Evolutionary conservation across 257 asterid species (phyloP).

Genomic region (Salvia rosmarinus): DNA sequence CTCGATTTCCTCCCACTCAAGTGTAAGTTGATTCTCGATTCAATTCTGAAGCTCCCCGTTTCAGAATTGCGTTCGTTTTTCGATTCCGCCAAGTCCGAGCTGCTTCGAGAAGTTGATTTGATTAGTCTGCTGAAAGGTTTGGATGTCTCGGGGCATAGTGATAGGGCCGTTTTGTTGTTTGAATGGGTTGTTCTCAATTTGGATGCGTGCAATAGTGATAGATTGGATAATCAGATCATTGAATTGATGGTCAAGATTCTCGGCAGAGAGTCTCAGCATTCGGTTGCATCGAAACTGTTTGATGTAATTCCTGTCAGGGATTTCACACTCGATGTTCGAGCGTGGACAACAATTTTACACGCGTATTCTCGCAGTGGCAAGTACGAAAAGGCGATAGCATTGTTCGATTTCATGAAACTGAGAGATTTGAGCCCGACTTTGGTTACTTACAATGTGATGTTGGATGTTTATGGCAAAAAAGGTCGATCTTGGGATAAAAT

Average conservation of each 20-base stretch:
- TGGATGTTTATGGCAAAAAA: constrained; percentile 87
- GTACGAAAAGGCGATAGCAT: constrained; percentile 75
- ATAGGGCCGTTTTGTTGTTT: constrained; percentile 73
- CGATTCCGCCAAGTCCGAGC: constrained; percentile 58
- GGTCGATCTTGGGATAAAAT: constrained; percentile 85
- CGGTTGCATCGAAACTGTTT: constrained; percentile 67
- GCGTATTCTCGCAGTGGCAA: constrained; percentile 84
- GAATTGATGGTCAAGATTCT: constrained; percentile 83
- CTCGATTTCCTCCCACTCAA: constrained; percentile 76
- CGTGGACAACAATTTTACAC: constrained; percentile 81
- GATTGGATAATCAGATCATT: constrained; percentile 71
- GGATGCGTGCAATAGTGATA: constrained; percentile 45
- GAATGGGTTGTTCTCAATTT: constrained; percentile 80
- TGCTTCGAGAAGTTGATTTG: constrained; percentile 67
- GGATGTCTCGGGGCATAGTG: constrained; percentile 66
- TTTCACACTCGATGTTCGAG: constrained; percentile 69
- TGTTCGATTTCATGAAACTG: constrained; percentile 68
- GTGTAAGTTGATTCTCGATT: constrained; percentile 71
- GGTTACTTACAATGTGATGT: constrained; percentile 91
- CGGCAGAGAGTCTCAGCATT: constrained; percentile 88
- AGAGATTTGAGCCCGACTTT: constrained; percentile 61
- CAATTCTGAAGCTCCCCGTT: constrained; percentile 62
- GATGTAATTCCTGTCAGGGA: constrained; percentile 73
- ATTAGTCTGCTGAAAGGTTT: constrained; percentile 74
- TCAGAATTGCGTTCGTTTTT: constrained; percentile 59